These are phyloP conservation scores for Cystofilobasidium ferigula DNA, from an alignment of 768 basidiomycete genomes.

Conservation along the genomic window DNA sequence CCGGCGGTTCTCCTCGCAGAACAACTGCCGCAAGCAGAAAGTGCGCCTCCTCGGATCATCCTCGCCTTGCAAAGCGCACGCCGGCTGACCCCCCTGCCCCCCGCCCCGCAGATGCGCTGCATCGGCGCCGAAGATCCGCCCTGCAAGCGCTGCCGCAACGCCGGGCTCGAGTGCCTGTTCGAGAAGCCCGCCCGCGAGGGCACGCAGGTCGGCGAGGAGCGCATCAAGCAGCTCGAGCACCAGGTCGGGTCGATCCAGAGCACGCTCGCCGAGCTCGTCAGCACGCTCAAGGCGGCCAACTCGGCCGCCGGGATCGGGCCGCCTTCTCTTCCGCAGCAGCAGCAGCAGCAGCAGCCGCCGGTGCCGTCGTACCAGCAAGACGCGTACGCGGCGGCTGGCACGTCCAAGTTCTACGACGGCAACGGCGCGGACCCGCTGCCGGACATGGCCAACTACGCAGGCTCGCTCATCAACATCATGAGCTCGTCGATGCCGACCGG, in stretches of 20 bases:
- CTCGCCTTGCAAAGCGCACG: no score
- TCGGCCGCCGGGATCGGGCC: constrained; percentile 17
- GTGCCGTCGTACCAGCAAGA: neutral
- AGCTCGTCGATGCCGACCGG: neutral
- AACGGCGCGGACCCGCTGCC: neutral
- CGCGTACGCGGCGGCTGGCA: neutral
- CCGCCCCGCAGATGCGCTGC: constrained; percentile 63
- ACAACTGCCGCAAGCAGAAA: constrained; percentile 26
- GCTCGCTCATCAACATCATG: constrained; percentile 9
- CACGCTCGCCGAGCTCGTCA: constrained; percentile 66
- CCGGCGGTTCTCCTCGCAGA: neutral
- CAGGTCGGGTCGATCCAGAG: constrained; percentile 59
- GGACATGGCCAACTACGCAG: neutral
- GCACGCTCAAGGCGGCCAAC: constrained; percentile 50
- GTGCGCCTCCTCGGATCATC: neutral
- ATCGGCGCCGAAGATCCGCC: constrained; percentile 93
- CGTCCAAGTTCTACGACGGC: neutral
- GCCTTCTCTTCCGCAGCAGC: constrained; percentile 20
- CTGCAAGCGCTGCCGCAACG: constrained; percentile 83
- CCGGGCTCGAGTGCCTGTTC: constrained; percentile 82
- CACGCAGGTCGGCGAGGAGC: constrained; percentile 82
- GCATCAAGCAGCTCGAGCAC: constrained; percentile 75
- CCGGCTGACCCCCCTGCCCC: neutral
- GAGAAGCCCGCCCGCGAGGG: constrained; percentile 85
- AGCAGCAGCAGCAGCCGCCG: neutral